Evolutionary conservation across 768 basidiomycete species (phyloP), one percentile per base, ranked within the genome.

Genomic region (Suillus lakei): DNA sequence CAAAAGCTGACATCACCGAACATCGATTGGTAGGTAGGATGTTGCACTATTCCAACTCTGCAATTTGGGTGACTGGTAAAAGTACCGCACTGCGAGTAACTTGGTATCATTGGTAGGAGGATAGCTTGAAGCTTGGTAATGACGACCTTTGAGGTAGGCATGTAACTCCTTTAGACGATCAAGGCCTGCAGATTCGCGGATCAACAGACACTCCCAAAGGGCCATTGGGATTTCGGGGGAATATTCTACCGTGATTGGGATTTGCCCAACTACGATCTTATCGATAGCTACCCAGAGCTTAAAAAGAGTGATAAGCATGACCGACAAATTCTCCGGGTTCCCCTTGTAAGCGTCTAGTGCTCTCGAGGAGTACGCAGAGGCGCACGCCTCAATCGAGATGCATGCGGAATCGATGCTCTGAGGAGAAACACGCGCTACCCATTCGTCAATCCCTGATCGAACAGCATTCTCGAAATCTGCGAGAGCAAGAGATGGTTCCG

Each of bases 201-300:
- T 56, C 3, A 81, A 61, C 2, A 82, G 61, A 7, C 61, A 44
- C 43, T 77, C 70, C 23, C 77, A 66, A 36, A 79, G 65, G 16
- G 12, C 15, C 2, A 30, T 32, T 0, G 79, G 71, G 6, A 80
- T 62, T 65, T 79, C 80, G 0, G 81, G 81, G 8, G 75, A 73
- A 48, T 76, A 80, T 1, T 78, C 67, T 0, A 39, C 60, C 3
- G 81, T 62, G 7, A 80, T 63, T 3, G 79, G 73, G 21, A 66
- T 73, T 21, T 66, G 61, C 12, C 30, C 43, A 32, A 72, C 55
- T 0, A 65, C 66, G 9, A 76, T 36, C 10, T 66, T 74, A 62
- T 80, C 81, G 6, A 82, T 64, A 0, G 75, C 81, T 15, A 78
- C 63, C 81, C 80, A 80, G 34, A 80, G 74, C 38, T 84, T 80